phyloP scores from a whole-genome alignment of 2,329 filamentous ascomycete genomes.

The Neonectria faginata region DNA sequence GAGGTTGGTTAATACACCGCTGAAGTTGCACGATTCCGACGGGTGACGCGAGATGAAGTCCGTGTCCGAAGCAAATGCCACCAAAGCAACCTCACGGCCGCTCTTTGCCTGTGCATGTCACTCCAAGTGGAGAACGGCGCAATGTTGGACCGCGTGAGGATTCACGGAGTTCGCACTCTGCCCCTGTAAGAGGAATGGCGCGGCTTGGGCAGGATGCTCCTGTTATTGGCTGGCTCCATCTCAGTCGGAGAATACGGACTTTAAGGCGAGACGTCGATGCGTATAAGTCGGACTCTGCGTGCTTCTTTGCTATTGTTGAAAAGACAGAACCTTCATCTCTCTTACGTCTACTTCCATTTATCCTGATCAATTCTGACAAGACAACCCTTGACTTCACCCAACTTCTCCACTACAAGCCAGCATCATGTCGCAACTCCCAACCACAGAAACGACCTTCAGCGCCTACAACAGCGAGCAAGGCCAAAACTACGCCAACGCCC shows the following conservation, averaged over 20 bases:
- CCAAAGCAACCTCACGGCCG: neutral
- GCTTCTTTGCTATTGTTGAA: neutral
- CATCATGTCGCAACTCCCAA: neutral
- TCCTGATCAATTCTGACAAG: no score
- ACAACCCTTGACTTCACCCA: neutral
- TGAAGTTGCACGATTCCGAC: neutral
- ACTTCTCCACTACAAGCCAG: no score
- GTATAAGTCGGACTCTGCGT: neutral
- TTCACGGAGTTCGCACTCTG: constrained; percentile 1
- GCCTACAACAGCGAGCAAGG: constrained; percentile 57
- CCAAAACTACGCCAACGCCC: constrained; percentile 55
- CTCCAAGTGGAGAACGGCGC: neutral
- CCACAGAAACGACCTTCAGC: constrained; percentile 55
- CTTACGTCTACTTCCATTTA: neutral
- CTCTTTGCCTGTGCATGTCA: neutral
- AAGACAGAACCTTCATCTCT: neutral
- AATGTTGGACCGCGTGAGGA: neutral
- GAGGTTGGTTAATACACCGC: no score
- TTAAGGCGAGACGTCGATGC: neutral
- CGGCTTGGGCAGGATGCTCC: neutral
- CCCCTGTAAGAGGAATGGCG: constrained; percentile 6
- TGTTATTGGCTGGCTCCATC: neutral
- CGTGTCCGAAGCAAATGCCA: neutral
- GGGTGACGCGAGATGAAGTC: neutral
- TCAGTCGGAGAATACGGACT: neutral